Evolutionary conservation across 2,329 filamentous ascomycete genomes (phyloP), one percentile per base, ranked within the genome.

Genomic region (Penicillium decumbens): DNA sequence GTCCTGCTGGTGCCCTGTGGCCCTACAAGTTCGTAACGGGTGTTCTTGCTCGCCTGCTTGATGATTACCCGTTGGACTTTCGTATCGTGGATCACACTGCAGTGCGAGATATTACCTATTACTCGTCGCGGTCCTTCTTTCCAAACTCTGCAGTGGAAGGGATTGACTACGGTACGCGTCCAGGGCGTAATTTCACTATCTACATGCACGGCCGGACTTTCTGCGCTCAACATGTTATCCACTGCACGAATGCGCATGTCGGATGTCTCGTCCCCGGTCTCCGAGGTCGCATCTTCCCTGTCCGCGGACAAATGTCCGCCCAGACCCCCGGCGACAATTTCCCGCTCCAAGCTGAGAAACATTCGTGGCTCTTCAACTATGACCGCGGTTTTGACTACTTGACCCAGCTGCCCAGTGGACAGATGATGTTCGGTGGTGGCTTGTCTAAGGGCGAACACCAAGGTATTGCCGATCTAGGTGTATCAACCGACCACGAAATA

Each of bases 211-310:
- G 75, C 6, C 79, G 79, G 2, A 54, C 37, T 0, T 68, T 83
- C 29, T 62, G 59, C 3, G 70, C 78, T 6, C 66, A 68, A 0
- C 75, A 83, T 45, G 68, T 85, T 1, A 70, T 84, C 2, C 78
- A 84, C 54, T 78, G 78, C 6, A 84, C 80, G 1, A 83, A 84
- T 53, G 79, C 70, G 4, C 77, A 77, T 54, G 71, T 77, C 0
- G 63, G 74, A 0, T 74, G 80, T 43, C 72, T 83, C 1, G 58
- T 83, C 2, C 78, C 80, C 0, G 72, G 56, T 0, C 59, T 77
- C 3, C 58, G 64, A 4, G 72, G 72, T 6, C 59, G 60, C 7
- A 48, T 75, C 5, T 72, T 66, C 42, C 70, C 72, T 0, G 52
- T 70, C 1, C 65, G 71, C 4, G 72, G 72, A 0, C 66, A 69